Evolutionary conservation across 805 yeast species (phyloP), one percentile per base, ranked within the genome.

Genomic region (Starmerella stigmatis): DNA sequence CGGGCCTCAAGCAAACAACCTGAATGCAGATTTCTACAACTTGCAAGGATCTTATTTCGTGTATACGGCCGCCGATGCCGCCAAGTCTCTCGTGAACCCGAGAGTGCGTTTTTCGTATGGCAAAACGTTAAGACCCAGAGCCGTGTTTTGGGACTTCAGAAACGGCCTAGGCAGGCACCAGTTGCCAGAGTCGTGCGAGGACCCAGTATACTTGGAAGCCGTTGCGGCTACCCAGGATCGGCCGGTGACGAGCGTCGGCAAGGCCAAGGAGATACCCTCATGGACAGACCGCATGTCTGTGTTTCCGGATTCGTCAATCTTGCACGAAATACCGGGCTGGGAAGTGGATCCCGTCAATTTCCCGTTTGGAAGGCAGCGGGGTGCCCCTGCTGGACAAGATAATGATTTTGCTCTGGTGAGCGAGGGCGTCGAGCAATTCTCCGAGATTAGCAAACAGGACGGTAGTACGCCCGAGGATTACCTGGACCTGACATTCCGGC

Each of bases 231-330:
- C 19, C 6, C 46, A 44, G 17, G 61, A 60, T 23, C 82, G 30
- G 8, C 27, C 31, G 5, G 30, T 25, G 31, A 16, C 19, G 19
- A 10, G n/a, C 11, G 20, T 35, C 6, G 12, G 17, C 6, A 21
- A 2, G 1, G 27, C 8, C 2, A n/a, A 21, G 9, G 13, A 17
- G 10, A 21, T 4, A 4, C 21, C 17, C 12, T 26, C 75, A 54
- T 89, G 96, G 96, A 72, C 92, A 0, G 94, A 85, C 57, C 84
- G 80, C 57, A 70, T 79, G 32, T 73, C 77, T 52, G 71, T 86
- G 42, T 71, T 82, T 3, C 76, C 76, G 57, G 72, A 74, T 43
- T 89, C 94, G 0, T 64, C 64, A 5, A 69, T 79, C 2, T 66
- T 81, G 38, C 65, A 75, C 30, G 67, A 69, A 6, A 58, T 86